phyloP scores from a whole-genome alignment of 176 grass and related monocot genomes.

The Hyparrhenia diplandra region DNA sequence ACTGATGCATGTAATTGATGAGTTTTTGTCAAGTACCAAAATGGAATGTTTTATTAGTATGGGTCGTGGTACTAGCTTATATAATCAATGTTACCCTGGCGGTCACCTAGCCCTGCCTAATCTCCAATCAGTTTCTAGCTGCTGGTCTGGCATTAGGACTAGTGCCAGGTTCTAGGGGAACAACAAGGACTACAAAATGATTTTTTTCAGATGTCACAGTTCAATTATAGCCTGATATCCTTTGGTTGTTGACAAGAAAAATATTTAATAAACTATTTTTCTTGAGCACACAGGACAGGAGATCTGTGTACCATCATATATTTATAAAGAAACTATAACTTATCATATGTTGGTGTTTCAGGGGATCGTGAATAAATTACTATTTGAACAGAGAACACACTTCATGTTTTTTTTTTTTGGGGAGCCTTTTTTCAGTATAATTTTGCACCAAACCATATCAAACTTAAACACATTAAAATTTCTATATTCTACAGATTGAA shows the following conservation, averaged over 20 bases:
- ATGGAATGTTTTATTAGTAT: neutral
- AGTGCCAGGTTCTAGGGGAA: neutral
- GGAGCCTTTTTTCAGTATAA: neutral
- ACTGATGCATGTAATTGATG: neutral
- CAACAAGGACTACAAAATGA: neutral
- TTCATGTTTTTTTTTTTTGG: neutral
- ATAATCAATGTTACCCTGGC: neutral
- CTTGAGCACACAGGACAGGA: neutral
- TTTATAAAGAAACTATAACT: neutral
- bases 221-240: neutral
- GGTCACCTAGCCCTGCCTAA: too few relatives aligned
- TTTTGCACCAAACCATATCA: neutral
- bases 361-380: neutral
- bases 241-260: neutral
- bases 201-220: neutral
- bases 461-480: neutral
- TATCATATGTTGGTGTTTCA: neutral
- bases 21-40: neutral
- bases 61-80: neutral
- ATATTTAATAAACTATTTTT: neutral
- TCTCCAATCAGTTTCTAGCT: neutral
- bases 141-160: neutral
- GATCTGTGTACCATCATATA: neutral
- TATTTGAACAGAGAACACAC: neutral
- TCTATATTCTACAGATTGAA: slow-evolving; percentile 60